Conservation (phyloP, 805 yeast species). For the Yamadazyma ubonensis region DNA sequence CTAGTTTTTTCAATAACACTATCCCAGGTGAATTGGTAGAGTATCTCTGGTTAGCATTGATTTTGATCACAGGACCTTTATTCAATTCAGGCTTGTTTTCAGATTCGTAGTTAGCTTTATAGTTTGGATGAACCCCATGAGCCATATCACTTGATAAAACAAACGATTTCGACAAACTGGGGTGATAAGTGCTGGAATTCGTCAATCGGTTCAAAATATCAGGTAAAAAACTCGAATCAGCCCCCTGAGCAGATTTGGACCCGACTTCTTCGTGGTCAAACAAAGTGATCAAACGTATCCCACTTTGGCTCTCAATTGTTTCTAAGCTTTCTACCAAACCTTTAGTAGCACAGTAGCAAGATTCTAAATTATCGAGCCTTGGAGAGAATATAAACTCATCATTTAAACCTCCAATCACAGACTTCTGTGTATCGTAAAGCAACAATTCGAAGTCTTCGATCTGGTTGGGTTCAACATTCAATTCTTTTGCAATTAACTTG, state of each 20-base stretch:
- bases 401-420: constrained; percentile 82
- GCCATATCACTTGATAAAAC: constrained; percentile 94
- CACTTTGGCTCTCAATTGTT: constrained; percentile 45
- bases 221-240: constrained; percentile 87
- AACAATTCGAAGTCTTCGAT: constrained; percentile 90
- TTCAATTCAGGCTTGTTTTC: constrained; percentile 80
- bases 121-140: constrained; percentile 96
- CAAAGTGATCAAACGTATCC: constrained; percentile 72
- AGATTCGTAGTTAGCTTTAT: constrained; percentile 69
- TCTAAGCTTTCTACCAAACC: constrained; percentile 62
- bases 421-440: constrained; percentile 79
- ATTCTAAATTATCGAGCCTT: constrained; percentile 84
- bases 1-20: constrained; percentile 70
- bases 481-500: constrained; percentile 64
- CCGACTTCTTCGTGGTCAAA: constrained; percentile 98
- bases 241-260: constrained; percentile 93
- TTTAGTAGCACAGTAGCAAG: constrained; percentile 76
- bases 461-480: constrained; percentile 48
- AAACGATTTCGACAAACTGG: constrained; percentile 67
- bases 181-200: constrained; percentile 29
- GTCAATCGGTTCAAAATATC: constrained; percentile 72
- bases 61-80: constrained; percentile 86
- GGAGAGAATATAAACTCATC: constrained; percentile 92
- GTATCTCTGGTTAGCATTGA: constrained; percentile 94
- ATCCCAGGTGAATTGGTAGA: constrained; percentile 92